phyloP scores from a whole-genome alignment of 148 eudicot species.

The Vaccinium corymbosum region DNA sequence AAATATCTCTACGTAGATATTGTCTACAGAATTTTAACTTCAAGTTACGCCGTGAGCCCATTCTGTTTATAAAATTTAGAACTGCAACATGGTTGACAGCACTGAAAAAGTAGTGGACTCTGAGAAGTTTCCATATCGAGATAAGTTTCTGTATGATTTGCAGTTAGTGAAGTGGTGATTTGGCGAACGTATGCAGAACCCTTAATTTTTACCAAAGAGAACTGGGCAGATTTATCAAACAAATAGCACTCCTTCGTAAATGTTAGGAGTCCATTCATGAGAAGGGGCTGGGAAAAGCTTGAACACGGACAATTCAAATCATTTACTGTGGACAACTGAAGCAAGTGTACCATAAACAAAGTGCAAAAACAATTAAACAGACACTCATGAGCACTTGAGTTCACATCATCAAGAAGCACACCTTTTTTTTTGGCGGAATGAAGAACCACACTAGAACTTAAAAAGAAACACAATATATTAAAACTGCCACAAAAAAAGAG shows the following conservation, averaged over 20 bases:
- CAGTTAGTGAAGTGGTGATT: not conserved
- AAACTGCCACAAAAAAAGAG: not conserved
- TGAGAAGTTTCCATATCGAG: not conserved
- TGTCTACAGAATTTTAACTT: no score
- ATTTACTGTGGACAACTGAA: not conserved
- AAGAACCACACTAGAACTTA: not conserved
- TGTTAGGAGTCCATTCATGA: no score
- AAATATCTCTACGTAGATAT: no score
- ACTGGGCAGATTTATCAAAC: no score
- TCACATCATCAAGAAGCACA: not conserved
- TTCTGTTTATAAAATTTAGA: no score
- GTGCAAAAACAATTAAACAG: not conserved
- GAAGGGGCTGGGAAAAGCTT: no score
- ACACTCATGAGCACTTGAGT: not conserved
- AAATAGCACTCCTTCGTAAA: no score
- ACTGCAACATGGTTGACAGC: no score
- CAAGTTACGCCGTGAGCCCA: no score
- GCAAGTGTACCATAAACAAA: not conserved
- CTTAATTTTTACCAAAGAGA: not conserved
- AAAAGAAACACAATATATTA: not conserved
- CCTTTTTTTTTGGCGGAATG: not conserved
- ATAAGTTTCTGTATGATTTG: not conserved
- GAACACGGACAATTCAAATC: not conserved
- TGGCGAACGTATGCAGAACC: not conserved
- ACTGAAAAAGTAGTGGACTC: no score